Evolutionary conservation across 177 flowering plant genomes (phyloP), one percentile per base, ranked within the genome.

Genomic region (Vitis hybrid): DNA sequence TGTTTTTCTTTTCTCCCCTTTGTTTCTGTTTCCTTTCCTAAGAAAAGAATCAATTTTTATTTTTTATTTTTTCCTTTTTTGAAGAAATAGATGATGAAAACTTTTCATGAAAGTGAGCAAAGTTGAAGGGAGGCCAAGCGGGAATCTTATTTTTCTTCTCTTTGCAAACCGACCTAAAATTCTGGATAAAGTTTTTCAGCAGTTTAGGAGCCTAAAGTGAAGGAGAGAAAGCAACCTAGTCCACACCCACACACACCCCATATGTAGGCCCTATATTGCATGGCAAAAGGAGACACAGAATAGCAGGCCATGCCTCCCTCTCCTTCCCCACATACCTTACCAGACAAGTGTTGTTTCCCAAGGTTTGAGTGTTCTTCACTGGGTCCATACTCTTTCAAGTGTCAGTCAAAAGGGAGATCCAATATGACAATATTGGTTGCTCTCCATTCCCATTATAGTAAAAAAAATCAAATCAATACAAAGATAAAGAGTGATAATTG

Each of bases 231-330:
- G 29, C 29, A 26, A 26, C 29, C 5, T 26, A 26, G 29, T 26
- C 5, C 29, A 26, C 29, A 26, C 5, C 29, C 29, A 26, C 29
- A 26, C 29, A 3, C 29, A 48, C 1, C 15, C 57, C 5, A 29
- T 5, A 67, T 64, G 76, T 74, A 67, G 70, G 75, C 64, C 75
- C 64, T 19, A 2, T 1, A n/a, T 10, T 70, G 77, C 67, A 64
- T 63, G 72, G 22, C 5, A 68, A 63, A 62, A 71, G 76, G 71
- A 65, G 81, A 71, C 82, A 79, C 52, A 56, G 62, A 56, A 55
- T 69, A 75, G 67, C 75, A 77, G 61, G 72, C 70, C 85, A 82
- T 70, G 74, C 71, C 62, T 70, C 60, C 64, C 53, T 60, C 60
- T 49, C 29, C 55, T 15, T 18, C 67, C 71, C 68, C 80, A 77